These are phyloP conservation scores for Pulveroboletus sp. DNA, from an alignment of 768 basidiomycete genomes.

Conservation along the genomic window DNA sequence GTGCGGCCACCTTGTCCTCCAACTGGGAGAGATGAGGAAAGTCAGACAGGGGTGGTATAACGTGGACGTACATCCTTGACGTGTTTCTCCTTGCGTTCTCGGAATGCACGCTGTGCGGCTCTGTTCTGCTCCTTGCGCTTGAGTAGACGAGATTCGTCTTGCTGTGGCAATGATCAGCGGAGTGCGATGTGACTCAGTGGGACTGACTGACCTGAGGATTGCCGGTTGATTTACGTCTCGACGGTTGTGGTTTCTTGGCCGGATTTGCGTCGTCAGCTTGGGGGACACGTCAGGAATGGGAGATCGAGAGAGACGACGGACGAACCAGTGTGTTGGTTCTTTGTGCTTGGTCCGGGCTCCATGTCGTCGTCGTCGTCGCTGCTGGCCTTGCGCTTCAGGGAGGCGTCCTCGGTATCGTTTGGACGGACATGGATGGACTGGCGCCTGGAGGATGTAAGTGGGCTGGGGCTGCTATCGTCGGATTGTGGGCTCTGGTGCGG, in stretches of 20 bases:
- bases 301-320: conserved; percentile 8
- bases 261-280: conserved; percentile 24
- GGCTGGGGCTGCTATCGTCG: conserved; percentile 79
- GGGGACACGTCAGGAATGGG: background rate
- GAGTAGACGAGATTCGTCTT: conserved; percentile 73
- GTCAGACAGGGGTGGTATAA: conserved; percentile 6
- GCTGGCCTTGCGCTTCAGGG: conserved; percentile 77
- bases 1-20: conserved; percentile 85
- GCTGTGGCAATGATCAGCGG: conserved; percentile 10
- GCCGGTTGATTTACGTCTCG: conserved; percentile 42
- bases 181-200: background rate
- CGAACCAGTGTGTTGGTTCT: conserved; percentile 64
- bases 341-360: conserved; percentile 63
- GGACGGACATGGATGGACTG: conserved; percentile 21
- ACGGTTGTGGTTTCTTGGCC: conserved; percentile 23
- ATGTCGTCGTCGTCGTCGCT: conserved; percentile 57
- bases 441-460: conserved; percentile 40
- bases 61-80: conserved; percentile 81
- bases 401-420: conserved; percentile 44
- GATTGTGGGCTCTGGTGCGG: conserved; percentile 51
- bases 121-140: conserved; percentile 98
- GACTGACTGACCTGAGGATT: conserved; percentile 30
- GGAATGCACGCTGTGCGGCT: conserved; percentile 94
- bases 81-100: conserved; percentile 96
- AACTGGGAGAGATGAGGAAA: conserved; percentile 45